Percentiles rank a stretch among this genome's conserved stretches.
phyloP scores from a whole-genome alignment of 2,329 filamentous ascomycete genomes.

The Cyphellophora europaea region DNA sequence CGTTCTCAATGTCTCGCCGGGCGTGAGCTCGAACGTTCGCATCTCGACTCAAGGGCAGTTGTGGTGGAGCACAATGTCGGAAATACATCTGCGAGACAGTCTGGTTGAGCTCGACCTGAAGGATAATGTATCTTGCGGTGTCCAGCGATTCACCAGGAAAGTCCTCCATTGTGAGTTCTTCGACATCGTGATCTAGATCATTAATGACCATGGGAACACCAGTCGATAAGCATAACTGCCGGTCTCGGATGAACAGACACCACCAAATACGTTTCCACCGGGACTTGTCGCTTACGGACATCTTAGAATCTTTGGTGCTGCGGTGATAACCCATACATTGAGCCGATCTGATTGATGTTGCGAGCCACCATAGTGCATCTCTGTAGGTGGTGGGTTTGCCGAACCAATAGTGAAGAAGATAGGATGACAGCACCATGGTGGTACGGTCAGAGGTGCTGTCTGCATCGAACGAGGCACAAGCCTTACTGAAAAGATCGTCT shows the following conservation, averaged over 20 bases:
- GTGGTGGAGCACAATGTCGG: conserved; percentile 2
- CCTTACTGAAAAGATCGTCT: conserved; percentile 40
- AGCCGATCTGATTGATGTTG: conserved; percentile 41
- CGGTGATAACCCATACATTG: conserved; percentile 21
- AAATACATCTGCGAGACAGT: conserved; percentile 5
- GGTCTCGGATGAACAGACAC: conserved; percentile 41
- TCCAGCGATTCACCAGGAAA: neutral
- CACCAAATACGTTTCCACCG: conserved; percentile 44
- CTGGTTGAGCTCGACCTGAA: neutral
- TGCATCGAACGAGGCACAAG: conserved; percentile 44
- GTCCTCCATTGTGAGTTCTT: conserved; percentile 5
- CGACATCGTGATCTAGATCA: conserved; percentile 7
- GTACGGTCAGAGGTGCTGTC: conserved; percentile 45
- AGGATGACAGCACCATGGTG: conserved; percentile 41
- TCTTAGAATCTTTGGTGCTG: conserved; percentile 1
- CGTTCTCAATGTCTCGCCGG: conserved; percentile 2
- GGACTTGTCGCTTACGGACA: conserved; percentile 21
- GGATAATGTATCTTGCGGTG: neutral
- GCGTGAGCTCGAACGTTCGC: neutral
- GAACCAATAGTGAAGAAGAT: conserved; percentile 49
- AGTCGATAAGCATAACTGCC: conserved; percentile 35
- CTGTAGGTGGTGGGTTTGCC: conserved; percentile 40
- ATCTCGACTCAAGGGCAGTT: conserved; percentile 2
- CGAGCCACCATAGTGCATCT: conserved; percentile 42
- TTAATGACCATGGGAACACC: conserved; percentile 5